These are phyloP conservation scores for Leccinum subgranulosum DNA, from an alignment of 768 basidiomycete species.

Conservation along the genomic window DNA sequence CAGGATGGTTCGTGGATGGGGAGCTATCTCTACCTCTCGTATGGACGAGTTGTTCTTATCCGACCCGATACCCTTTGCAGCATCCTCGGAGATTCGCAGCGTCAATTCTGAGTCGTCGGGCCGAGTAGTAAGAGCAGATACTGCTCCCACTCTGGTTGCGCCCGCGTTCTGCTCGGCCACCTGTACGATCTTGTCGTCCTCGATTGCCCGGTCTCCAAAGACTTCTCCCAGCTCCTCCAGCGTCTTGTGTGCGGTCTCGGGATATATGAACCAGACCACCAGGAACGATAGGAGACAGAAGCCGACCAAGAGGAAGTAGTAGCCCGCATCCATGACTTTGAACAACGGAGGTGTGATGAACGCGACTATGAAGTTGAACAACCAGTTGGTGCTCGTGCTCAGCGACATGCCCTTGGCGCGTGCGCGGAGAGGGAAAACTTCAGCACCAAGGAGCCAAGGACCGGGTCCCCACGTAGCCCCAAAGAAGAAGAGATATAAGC, in stretches of 20 bases:
- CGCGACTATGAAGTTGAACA: slow-evolving; percentile 40
- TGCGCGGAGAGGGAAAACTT: slow-evolving; percentile 44
- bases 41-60: slow-evolving; percentile 19
- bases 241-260: slow-evolving; percentile 45
- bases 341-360: slow-evolving; percentile 61
- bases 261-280: slow-evolving; percentile 47
- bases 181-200: slow-evolving; percentile 22
- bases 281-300: slow-evolving; percentile 44
- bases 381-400: slow-evolving; percentile 33
- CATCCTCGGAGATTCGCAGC: slow-evolving; percentile 19
- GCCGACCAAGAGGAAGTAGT: slow-evolving; percentile 50
- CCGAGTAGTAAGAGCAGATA: slow-evolving; percentile 12
- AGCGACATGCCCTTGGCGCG: slow-evolving; percentile 40
- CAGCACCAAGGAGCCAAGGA: slow-evolving; percentile 52
- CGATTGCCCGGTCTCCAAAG: slow-evolving; percentile 39
- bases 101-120: slow-evolving; percentile 27
- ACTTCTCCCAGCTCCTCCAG: slow-evolving; percentile 50
- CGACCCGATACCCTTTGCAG: slow-evolving; percentile 1
- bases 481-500: slow-evolving; percentile 59
- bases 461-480: slow-evolving; percentile 56
- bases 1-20: slow-evolving; percentile 3
- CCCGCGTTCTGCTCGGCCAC: slow-evolving; percentile 13
- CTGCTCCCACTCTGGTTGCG: slow-evolving; percentile 8
- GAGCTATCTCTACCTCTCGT: slow-evolving; percentile 15
- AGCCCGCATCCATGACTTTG: slow-evolving; percentile 42